These are phyloP conservation scores for Eucommia ulmoides DNA, from an alignment of 257 asterid genomes.

Conservation along the genomic window DNA sequence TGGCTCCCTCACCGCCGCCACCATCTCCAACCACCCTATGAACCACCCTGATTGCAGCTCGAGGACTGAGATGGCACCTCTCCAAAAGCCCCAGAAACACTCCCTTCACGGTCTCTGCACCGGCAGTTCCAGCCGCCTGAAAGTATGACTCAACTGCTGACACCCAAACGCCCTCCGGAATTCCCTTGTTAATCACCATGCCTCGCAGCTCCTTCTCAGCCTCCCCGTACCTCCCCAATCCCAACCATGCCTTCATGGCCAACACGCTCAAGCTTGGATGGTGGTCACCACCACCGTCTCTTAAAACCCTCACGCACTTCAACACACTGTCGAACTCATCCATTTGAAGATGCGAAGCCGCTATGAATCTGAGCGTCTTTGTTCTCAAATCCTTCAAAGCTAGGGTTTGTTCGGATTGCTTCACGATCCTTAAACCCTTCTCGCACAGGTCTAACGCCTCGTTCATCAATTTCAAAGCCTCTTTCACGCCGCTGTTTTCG, in stretches of 20 bases:
- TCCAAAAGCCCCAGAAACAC: constrained; percentile 76
- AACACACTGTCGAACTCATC: constrained; percentile 84
- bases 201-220: constrained; percentile 95
- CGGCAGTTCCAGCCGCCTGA: constrained; percentile 81
- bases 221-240: constrained; percentile 62
- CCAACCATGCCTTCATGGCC: constrained; percentile 99
- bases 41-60: constrained; percentile 69
- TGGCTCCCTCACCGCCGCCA: constrained; percentile 48
- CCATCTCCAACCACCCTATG: constrained; percentile 66
- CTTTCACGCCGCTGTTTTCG: constrained; percentile 46
- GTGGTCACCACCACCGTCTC: constrained; percentile 63
- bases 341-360: constrained; percentile 81
- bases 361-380: constrained; percentile 80
- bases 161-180: constrained; percentile 95
- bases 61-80: constrained; percentile 78
- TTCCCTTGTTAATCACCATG: constrained; percentile 68
- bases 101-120: constrained; percentile 71
- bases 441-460: constrained; percentile 86
- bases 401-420: constrained; percentile 54
- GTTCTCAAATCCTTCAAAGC: constrained; percentile 68
- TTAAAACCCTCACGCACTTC: constrained; percentile 83
- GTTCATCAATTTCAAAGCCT: constrained; percentile 76
- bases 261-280: constrained; percentile 91
- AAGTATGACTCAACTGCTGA: constrained; percentile 90
- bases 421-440: constrained; percentile 83